Evolutionary conservation across 306 rosid genomes (phyloP).

Genomic region (Trifolium subterraneum): DNA sequence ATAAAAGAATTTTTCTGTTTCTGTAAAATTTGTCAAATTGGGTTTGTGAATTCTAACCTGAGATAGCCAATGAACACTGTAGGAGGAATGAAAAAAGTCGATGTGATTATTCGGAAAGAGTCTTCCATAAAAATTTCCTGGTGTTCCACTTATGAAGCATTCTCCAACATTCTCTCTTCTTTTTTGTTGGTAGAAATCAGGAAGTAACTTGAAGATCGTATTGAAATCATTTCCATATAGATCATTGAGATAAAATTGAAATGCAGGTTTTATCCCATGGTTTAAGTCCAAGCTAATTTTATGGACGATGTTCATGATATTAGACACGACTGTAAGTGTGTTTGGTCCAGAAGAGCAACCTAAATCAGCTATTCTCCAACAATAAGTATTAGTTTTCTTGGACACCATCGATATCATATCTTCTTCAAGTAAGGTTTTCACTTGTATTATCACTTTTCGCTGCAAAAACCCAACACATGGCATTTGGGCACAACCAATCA

Average conservation of each 20-base stretch:
- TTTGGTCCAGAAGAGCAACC: slow-evolving; percentile 22
- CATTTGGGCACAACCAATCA: too few species aligned
- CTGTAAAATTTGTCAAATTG: background rate
- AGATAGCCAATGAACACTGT: background rate
- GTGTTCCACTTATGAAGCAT: background rate
- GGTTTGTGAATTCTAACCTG: background rate
- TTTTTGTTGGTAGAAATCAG: slow-evolving; percentile 10
- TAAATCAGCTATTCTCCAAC: slow-evolving; percentile 15
- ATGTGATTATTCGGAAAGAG: background rate
- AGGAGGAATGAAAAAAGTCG: background rate
- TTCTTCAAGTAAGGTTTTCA: slow-evolving; percentile 5
- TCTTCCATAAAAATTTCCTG: slow-evolving; percentile 13
- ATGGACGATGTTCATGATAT: background rate
- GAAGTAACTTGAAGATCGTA: slow-evolving; percentile 44
- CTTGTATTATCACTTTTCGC: background rate
- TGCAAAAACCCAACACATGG: too few species aligned
- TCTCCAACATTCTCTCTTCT: background rate
- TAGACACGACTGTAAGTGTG: background rate
- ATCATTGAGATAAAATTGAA: slow-evolving; percentile 58
- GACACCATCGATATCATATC: background rate
- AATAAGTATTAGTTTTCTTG: background rate
- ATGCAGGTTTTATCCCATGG: background rate
- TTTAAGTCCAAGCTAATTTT: background rate
- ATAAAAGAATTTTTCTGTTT: too few species aligned
- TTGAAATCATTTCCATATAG: slow-evolving; percentile 64